phyloP scores from a whole-genome alignment of 192 early-diverging fungal species.

The Martensiomyces pterosporus region DNA sequence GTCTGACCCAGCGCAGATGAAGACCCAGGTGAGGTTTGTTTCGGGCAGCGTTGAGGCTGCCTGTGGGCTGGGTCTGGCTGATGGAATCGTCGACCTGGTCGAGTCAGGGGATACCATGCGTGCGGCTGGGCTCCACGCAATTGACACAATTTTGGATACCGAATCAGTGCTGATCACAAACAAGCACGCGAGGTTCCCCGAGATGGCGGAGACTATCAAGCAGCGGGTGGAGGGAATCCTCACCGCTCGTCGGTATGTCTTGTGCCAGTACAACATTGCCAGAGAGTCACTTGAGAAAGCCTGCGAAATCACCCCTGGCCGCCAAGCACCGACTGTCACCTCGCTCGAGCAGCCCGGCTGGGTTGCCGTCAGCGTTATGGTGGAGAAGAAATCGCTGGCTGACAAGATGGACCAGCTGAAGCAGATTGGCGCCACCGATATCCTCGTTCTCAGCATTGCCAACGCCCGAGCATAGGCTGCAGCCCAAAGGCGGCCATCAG shows the following conservation, averaged over 20 bases:
- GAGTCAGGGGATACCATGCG: conserved; percentile 99
- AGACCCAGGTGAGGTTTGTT: conserved; percentile 82
- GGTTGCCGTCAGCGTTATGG: conserved; percentile 91
- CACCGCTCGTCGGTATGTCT: conserved; percentile 80
- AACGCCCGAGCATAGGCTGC: conserved; percentile 77
- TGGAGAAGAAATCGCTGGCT: conserved; percentile 69
- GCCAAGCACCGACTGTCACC: conserved; percentile 87
- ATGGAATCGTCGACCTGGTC: conserved; percentile 80
- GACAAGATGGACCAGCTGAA: conserved; percentile 89
- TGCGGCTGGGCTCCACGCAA: conserved; percentile 91
- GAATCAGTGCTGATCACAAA: conserved; percentile 91
- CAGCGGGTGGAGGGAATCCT: conserved; percentile 89
- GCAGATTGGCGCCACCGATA: conserved; percentile 84
- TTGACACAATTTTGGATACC: conserved; percentile 75
- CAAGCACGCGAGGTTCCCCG: conserved; percentile 66
- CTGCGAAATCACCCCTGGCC: conserved; percentile 79
- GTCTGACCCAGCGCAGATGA: conserved; percentile 35
- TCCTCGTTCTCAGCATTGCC: conserved; percentile 75
- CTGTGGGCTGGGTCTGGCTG: conserved; percentile 92
- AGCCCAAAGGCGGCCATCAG: too few relatives aligned
- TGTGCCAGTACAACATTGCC: conserved; percentile 88
- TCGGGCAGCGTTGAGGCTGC: conserved; percentile 94
- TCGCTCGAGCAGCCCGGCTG: conserved; percentile 80
- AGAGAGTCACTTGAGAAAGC: conserved; percentile 61
- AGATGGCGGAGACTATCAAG: conserved; percentile 71